phyloP scores from a whole-genome alignment of 2,329 filamentous ascomycete genomes.

The Aspergillus brunneoviolaceus region DNA sequence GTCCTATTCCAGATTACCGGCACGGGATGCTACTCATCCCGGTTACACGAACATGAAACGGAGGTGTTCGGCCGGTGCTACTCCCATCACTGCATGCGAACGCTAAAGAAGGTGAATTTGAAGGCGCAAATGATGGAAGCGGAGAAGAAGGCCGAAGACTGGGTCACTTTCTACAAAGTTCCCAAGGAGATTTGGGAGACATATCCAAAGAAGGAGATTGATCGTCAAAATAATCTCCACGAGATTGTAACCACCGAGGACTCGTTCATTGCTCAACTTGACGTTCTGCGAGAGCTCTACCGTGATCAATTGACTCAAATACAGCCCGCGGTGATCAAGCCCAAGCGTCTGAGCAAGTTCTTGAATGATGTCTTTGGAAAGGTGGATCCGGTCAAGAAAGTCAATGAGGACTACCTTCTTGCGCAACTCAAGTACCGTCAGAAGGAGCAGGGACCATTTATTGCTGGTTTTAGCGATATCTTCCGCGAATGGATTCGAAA shows the following conservation, averaged over 20 bases:
- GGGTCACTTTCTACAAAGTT: slow-evolving; percentile 85
- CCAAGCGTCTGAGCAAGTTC: slow-evolving; percentile 76
- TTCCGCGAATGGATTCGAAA: slow-evolving; percentile 99
- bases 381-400: slow-evolving; percentile 80
- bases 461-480: slow-evolving; percentile 90
- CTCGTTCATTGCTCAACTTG: slow-evolving; percentile 81
- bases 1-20: slow-evolving; percentile 93
- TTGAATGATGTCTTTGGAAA: slow-evolving; percentile 85
- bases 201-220: slow-evolving; percentile 80
- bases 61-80: slow-evolving; percentile 76
- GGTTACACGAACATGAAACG: slow-evolving; percentile 66
- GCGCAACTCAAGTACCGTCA: slow-evolving; percentile 96
- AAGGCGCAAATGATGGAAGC: slow-evolving; percentile 70
- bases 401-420: slow-evolving; percentile 89
- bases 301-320: slow-evolving; percentile 72
- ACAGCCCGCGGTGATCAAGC: slow-evolving; percentile 77
- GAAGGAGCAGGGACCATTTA: slow-evolving; percentile 93
- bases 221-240: slow-evolving; percentile 90
- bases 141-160: slow-evolving; percentile 71
- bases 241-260: slow-evolving; percentile 95
- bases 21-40: slow-evolving; percentile 84
- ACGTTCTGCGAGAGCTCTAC: slow-evolving; percentile 82
- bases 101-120: slow-evolving; percentile 89
- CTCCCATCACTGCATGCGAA: slow-evolving; percentile 88
- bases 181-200: slow-evolving; percentile 72